Percentiles rank a stretch among this genome's conserved stretches.
Conservation (phyloP, 208 protist species). For the Leishmania martiniquensis region DNA sequence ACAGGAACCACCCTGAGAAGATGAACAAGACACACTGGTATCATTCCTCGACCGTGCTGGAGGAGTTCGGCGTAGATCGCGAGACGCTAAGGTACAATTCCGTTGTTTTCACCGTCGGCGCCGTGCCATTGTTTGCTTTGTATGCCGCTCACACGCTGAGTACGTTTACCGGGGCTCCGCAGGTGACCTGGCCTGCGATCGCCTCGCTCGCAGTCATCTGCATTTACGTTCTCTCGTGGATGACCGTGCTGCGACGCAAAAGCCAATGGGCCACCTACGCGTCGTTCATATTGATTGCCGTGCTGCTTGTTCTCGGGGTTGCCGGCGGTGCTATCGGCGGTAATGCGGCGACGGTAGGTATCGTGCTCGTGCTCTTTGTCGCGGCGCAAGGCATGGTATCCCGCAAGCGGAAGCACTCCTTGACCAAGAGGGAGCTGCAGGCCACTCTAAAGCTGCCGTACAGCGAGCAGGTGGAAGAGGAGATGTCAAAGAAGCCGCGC, state of each 20-base stretch:
- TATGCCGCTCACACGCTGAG: conserved; percentile 63
- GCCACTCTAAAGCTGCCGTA: conserved; percentile 36
- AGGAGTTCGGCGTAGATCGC: conserved; percentile 88
- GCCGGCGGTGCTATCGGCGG: conserved; percentile 47
- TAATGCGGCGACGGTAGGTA: conserved; percentile 26
- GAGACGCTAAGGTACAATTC: conserved; percentile 71
- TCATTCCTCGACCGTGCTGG: conserved; percentile 73
- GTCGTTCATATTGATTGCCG: conserved; percentile 51
- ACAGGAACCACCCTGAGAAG: conserved; percentile 44
- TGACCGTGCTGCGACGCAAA: conserved; percentile 67
- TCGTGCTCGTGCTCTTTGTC: conserved; percentile 67
- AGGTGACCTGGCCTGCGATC: conserved; percentile 65
- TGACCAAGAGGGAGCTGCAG: conserved; percentile 61
- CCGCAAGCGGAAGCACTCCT: conserved; percentile 71
- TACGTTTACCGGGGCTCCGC: conserved; percentile 52
- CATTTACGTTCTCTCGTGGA: conserved; percentile 75
- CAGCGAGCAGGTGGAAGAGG: conserved; percentile 36
- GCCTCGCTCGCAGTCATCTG: conserved; percentile 56
- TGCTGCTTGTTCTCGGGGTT: conserved; percentile 59
- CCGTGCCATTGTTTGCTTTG: conserved; percentile 76
- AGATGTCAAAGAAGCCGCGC: conserved; percentile 26
- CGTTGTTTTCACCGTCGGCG: conserved; percentile 79
- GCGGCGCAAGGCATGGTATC: conserved; percentile 72
- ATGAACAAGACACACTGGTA: conserved; percentile 85
- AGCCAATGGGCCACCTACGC: conserved; percentile 72